Base-by-base conservation (phyloP, 495 filamentous ascomycete genomes). In the Staphylotrichum longicolle region DNA sequence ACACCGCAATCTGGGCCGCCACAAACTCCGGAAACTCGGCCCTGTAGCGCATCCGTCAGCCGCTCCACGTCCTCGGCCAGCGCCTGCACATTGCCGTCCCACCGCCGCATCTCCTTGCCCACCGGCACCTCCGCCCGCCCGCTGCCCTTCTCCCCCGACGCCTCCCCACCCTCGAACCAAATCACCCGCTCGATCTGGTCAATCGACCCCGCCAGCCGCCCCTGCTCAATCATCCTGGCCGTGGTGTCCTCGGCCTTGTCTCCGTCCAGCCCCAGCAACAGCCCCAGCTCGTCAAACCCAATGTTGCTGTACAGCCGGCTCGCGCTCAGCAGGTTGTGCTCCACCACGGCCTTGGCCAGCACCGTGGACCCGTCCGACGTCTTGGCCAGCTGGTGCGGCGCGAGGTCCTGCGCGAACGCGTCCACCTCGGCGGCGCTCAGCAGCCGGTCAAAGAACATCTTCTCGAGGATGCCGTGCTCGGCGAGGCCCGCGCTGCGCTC, bases 141-240 rank as follows among this genome's bases (percentile, higher is more conserved):
- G 53, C 80, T 82, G 7, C 77, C 81, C 71, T 81, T 82, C 76
- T 88, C 80, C 4, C 82, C 86, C 14, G 84, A 86, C n/a, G 85
- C 85, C 59, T 86, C 84, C 15, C 80, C 78, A 42, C 81, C 83
- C 60, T 91, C 88, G 68, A 98, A 98, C 68, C 84, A 90, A 46
- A 98, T 94, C 9, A 93, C 73, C 12, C 89, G 80, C 62, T 92
- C 90, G 69, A 98, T 95, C 78, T 98, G 94, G 74, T 98, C 95
- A 68, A 98, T 97, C 52, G 85, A 85, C 8, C 94, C 94, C 2
- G 83, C 82, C 61, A 98, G 74, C 32, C 94, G 85, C 14, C 89
- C 90, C 73, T 96, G 91, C 75, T 97, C 93, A 64, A 98, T 91
- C 94, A 98, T 98, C 53, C 83, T 82, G 4, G 94, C 92, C 11